These are phyloP conservation scores for Rhododendron griersonianum DNA, from an alignment of 148 eudicot genomes.

Conservation along the genomic window DNA sequence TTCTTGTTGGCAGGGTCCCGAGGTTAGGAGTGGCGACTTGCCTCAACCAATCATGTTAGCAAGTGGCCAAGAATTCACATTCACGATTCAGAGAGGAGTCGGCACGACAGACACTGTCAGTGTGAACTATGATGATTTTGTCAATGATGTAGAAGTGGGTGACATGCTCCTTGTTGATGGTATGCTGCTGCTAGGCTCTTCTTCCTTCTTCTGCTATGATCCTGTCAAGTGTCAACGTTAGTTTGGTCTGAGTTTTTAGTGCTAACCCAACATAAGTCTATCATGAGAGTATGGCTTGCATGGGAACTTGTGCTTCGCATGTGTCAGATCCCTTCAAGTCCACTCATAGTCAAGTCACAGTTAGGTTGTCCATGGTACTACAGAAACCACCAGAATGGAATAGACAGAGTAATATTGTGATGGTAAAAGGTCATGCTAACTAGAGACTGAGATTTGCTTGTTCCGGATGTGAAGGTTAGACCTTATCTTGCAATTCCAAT, in stretches of 20 bases:
- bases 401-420: not conserved
- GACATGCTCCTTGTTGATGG: constrained; percentile 99
- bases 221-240: not conserved
- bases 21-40: constrained; percentile 98
- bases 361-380: not conserved
- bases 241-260: not conserved
- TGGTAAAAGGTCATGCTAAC: not conserved
- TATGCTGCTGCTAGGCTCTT: constrained; percentile 24
- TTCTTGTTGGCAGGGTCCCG: constrained; percentile 71
- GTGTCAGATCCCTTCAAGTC: not conserved
- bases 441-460: not conserved
- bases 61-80: constrained; percentile 86
- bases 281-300: not conserved
- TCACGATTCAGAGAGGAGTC: constrained; percentile 92
- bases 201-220: too few relatives aligned
- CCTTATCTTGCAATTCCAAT: not conserved
- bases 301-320: not conserved
- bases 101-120: constrained; percentile 86
- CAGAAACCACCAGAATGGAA: not conserved
- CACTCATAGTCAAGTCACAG: not conserved
- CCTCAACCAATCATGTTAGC: constrained; percentile 83
- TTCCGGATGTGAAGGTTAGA: not conserved
- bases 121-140: constrained; percentile 98
- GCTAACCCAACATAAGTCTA: not conserved
- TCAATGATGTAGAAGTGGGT: constrained; percentile 93